phyloP scores from a whole-genome alignment of 1,284 basidiomycete genomes.

The Sporisorium graminicola region DNA sequence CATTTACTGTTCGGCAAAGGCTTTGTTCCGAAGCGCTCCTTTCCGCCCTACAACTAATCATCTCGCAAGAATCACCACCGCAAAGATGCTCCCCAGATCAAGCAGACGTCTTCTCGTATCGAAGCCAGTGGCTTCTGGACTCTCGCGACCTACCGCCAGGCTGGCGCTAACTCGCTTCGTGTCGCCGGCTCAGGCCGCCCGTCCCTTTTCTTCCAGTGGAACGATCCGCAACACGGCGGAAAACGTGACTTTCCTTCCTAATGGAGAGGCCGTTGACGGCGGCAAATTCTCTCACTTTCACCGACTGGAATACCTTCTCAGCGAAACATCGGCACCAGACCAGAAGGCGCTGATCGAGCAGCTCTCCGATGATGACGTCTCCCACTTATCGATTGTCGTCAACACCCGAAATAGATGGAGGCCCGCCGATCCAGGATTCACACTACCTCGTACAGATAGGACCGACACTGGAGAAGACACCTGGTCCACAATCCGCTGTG shows the following conservation, averaged over 20 bases:
- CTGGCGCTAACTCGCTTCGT: not conserved
- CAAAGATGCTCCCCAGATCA: slow-evolving; percentile 22
- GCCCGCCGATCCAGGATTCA: not conserved
- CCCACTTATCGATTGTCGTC: slow-evolving; percentile 16
- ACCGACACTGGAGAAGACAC: not conserved
- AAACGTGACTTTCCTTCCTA: not conserved
- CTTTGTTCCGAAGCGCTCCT: not conserved
- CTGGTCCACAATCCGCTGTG: not conserved
- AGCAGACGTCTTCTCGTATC: slow-evolving; percentile 5
- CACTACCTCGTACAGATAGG: slow-evolving; percentile 10
- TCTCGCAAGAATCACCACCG: not conserved
- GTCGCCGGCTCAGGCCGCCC: not conserved
- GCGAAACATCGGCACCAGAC: not conserved
- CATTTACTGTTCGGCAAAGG: not conserved
- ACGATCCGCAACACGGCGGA: not conserved
- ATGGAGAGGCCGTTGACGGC: not conserved
- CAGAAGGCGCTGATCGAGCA: slow-evolving; percentile 4
- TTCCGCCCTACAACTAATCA: not conserved
- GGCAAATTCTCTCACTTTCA: not conserved
- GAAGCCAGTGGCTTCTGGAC: not conserved
- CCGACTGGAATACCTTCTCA: slow-evolving; percentile 14
- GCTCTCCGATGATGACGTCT: slow-evolving; percentile 9
- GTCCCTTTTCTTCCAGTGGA: slow-evolving; percentile 3
- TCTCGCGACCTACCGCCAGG: not conserved
- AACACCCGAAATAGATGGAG: slow-evolving; percentile 6